These are phyloP conservation scores for Phyllosticta citriasiana DNA, from an alignment of 2,329 filamentous ascomycete species.

Conservation along the genomic window DNA sequence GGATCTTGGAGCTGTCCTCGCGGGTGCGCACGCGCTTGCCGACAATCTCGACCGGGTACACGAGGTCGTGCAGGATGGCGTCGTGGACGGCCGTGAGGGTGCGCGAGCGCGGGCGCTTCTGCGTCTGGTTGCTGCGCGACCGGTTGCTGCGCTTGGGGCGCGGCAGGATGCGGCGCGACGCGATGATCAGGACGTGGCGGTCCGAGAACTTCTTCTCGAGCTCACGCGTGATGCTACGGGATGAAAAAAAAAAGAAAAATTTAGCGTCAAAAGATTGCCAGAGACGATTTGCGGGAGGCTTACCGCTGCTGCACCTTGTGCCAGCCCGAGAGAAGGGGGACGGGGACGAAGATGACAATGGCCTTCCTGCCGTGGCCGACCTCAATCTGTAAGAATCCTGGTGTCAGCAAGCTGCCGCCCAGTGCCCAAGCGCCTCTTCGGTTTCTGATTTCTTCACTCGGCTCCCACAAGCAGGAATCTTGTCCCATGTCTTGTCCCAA, in stretches of 20 bases:
- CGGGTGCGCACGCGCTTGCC: conserved; percentile 98
- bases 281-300: conserved; percentile 29
- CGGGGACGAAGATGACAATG: conserved; percentile 99
- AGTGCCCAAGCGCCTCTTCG: conserved; percentile 48
- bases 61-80: conserved; percentile 92
- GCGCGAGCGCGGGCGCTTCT: conserved; percentile 97
- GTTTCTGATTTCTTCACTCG: conserved; percentile 10
- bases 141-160: conserved; percentile 97
- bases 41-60: conserved; percentile 99
- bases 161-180: conserved; percentile 96
- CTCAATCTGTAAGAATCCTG: conserved; percentile 73
- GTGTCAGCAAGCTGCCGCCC: conserved; percentile 46
- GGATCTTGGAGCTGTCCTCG: conserved; percentile 95
- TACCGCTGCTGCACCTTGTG: conserved; percentile 99
- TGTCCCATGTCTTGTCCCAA: neutral
- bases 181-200: conserved; percentile 98
- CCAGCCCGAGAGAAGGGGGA: conserved; percentile 96
- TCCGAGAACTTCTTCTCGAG: conserved; percentile 99
- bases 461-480: conserved; percentile 1
- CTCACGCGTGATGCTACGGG: conserved; percentile 84
- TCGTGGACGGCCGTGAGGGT: conserved; percentile 99
- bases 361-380: conserved; percentile 99
- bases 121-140: conserved; percentile 89
- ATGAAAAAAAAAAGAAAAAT: too few relatives aligned
- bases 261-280: conserved; percentile 6